Evolutionary conservation across 306 rosid species (phyloP).

Genomic region (Abrus precatorius): DNA sequence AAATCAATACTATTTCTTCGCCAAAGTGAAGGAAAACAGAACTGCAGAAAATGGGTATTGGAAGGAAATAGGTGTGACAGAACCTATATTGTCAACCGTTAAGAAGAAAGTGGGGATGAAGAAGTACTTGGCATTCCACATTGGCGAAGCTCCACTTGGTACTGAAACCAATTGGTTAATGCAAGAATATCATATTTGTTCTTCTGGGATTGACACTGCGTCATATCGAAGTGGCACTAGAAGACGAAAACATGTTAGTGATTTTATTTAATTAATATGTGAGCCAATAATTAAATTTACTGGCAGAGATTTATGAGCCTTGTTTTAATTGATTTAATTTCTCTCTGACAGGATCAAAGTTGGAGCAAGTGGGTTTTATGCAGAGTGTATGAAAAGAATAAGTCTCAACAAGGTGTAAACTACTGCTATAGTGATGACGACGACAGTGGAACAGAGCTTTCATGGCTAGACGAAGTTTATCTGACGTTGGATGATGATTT

Average conservation of each 20-base stretch:
- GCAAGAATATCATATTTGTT: conserved; percentile 59
- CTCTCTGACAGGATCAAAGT: conserved; percentile 41
- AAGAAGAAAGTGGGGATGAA: conserved; percentile 56
- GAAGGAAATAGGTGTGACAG: conserved; percentile 51
- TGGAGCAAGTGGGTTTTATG: conserved; percentile 57
- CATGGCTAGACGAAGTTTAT: conserved; percentile 55
- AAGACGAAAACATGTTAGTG: conserved; percentile 42
- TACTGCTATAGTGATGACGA: conserved; percentile 45
- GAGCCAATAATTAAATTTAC: neutral
- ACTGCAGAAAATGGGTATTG: conserved; percentile 57
- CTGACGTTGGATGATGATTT: conserved; percentile 50
- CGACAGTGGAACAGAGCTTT: conserved; percentile 60
- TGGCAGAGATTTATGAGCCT: neutral
- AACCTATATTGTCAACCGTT: conserved; percentile 44
- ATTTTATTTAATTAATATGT: neutral
- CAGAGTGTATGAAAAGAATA: conserved; percentile 56
- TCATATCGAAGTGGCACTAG: neutral
- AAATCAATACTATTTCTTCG: conserved; percentile 56
- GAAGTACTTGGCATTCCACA: conserved; percentile 51
- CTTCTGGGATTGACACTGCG: conserved; percentile 13
- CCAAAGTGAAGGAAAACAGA: conserved; percentile 46
- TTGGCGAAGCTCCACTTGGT: conserved; percentile 42
- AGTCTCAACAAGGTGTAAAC: conserved; percentile 19
- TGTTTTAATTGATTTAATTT: neutral
- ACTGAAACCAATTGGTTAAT: conserved; percentile 58